Percentiles rank a stretch among this genome's conserved stretches.
Evolutionary conservation across 148 eudicot species (phyloP).

Genomic region (Bassia scoparia): DNA sequence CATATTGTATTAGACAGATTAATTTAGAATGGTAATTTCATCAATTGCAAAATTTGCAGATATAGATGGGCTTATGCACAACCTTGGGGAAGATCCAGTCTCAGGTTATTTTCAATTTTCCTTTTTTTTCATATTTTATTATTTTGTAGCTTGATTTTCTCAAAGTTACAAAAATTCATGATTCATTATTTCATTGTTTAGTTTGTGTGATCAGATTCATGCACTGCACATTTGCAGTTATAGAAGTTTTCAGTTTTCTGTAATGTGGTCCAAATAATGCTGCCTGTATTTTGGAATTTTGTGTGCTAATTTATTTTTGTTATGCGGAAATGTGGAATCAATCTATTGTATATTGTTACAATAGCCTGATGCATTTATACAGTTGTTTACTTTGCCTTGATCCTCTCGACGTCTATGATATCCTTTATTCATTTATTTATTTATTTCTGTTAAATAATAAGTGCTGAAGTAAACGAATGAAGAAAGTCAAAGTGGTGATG

Average conservation of each 20-base stretch:
- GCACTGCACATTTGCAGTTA: background rate
- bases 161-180: background rate
- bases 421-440: slow-evolving; percentile 38
- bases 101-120: slow-evolving; percentile 42
- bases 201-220: background rate
- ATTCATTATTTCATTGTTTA: background rate
- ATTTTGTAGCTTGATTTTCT: background rate
- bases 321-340: background rate
- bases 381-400: slow-evolving; percentile 39
- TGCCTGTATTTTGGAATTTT: slow-evolving; percentile 6
- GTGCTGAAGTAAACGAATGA: background rate
- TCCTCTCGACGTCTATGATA: slow-evolving; percentile 93
- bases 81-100: slow-evolving; percentile 93
- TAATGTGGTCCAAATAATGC: slow-evolving; percentile 11
- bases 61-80: slow-evolving; percentile 89
- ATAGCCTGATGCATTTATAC: no score
- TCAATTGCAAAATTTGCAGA: no score
- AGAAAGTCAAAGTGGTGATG: background rate
- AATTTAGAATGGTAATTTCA: no score
- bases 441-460: background rate
- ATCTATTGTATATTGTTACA: no score
- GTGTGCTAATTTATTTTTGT: background rate
- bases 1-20: no score
- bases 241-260: background rate
- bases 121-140: background rate